A percentile compares a stretch with the other conserved stretches of the same genome.
Evolutionary conservation across 306 rosid species (phyloP).

Genomic region (Lathyrus aphaca): DNA sequence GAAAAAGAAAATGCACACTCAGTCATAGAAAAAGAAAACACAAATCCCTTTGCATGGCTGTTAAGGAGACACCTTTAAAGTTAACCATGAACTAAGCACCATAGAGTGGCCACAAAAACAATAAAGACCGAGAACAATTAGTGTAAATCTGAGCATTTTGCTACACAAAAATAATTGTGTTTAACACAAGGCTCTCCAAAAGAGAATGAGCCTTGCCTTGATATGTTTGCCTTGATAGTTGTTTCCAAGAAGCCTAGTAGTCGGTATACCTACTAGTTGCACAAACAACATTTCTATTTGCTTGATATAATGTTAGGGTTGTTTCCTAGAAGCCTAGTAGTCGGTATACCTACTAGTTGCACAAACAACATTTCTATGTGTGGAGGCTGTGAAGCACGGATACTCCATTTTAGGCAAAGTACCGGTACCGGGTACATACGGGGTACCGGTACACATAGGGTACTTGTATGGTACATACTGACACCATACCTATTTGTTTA

Average conservation of each 20-base stretch:
- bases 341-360: background rate
- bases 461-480: too few relatives aligned
- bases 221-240: background rate
- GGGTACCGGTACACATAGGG: too few relatives aligned
- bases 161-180: background rate
- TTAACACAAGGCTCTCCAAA: background rate
- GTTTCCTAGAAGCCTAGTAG: slow-evolving; percentile 6
- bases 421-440: too few relatives aligned
- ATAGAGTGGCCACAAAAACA: slow-evolving; percentile 13
- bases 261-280: background rate
- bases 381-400: too few relatives aligned
- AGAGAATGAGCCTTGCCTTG: slow-evolving; percentile 17
- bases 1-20: slow-evolving; percentile 3
- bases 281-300: background rate
- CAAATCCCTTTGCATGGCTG: slow-evolving; percentile 28
- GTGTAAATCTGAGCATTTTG: slow-evolving; percentile 21
- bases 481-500: too few relatives aligned
- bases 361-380: background rate
- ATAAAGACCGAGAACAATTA: slow-evolving; percentile 1
- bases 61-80: background rate
- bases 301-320: too few relatives aligned
- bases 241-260: slow-evolving; percentile 5
- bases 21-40: background rate
- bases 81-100: slow-evolving; percentile 17
- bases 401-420: too few relatives aligned